A percentile compares a stretch with the other conserved stretches of the same genome.
Evolutionary conservation across 2,329 filamentous ascomycete genomes (phyloP).

Genomic region (Neocatenulostroma microsporum): DNA sequence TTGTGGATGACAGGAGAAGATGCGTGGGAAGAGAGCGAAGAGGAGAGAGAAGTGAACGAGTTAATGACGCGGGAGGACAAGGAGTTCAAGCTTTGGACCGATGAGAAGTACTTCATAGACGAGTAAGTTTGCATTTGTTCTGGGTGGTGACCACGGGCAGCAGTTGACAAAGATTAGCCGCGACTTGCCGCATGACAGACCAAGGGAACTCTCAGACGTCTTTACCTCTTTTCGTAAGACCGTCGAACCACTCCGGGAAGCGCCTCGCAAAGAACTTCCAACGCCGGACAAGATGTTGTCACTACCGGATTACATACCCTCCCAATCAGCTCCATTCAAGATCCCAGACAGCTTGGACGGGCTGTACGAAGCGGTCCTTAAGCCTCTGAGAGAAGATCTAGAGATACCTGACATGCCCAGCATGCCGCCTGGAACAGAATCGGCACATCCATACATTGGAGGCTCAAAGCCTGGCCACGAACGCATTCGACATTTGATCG

Average conservation of each 20-base stretch:
- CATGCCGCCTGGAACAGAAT: constrained; percentile 47
- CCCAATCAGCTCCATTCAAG: constrained; percentile 55
- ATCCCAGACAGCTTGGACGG: constrained; percentile 51
- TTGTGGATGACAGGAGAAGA: constrained; percentile 71
- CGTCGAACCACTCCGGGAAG: constrained; percentile 61
- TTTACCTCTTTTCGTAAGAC: constrained; percentile 69
- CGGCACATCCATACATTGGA: constrained; percentile 60
- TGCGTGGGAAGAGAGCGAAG: constrained; percentile 58
- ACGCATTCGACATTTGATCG: constrained; percentile 55
- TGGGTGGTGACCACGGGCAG: too few relatives aligned
- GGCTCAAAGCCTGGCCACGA: constrained; percentile 56
- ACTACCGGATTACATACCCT: constrained; percentile 50
- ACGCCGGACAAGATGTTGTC: constrained; percentile 51
- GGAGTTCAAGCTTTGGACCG: constrained; percentile 58
- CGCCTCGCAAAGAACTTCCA: constrained; percentile 52
- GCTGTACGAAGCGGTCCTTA: constrained; percentile 48
- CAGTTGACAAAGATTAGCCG: too few relatives aligned
- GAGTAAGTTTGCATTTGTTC: too few relatives aligned
- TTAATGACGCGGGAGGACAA: constrained; percentile 48
- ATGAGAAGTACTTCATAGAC: constrained; percentile 73
- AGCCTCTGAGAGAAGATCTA: constrained; percentile 47
- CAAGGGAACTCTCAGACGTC: constrained; percentile 60
- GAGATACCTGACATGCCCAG: constrained; percentile 46
- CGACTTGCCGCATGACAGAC: constrained; percentile 53
- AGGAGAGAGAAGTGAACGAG: constrained; percentile 51